phyloP scores from a whole-genome alignment of 2,329 filamentous ascomycete species.

The Emergomyces africanus region DNA sequence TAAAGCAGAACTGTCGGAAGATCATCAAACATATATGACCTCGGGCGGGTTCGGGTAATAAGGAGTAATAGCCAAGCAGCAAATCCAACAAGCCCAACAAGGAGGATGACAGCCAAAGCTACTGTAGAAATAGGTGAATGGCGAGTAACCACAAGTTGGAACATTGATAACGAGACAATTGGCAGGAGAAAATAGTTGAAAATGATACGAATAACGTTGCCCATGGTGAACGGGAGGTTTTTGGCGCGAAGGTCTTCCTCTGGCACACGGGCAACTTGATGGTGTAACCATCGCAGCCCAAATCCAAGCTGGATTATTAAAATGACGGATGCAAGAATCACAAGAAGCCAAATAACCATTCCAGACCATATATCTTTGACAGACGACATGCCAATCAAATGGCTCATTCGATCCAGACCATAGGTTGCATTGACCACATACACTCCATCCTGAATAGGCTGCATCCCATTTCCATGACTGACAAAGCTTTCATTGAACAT shows the following conservation, averaged over 20 bases:
- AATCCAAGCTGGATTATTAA: constrained; percentile 67
- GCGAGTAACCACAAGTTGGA: constrained; percentile 69
- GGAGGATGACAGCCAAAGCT: constrained; percentile 59
- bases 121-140: constrained; percentile 58
- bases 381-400: constrained; percentile 67
- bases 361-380: constrained; percentile 80
- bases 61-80: constrained; percentile 67
- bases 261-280: constrained; percentile 54
- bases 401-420: constrained; percentile 65
- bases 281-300: constrained; percentile 60
- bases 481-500: constrained; percentile 92
- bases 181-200: constrained; percentile 91
- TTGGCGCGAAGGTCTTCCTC: constrained; percentile 85
- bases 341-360: constrained; percentile 82
- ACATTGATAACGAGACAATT: constrained; percentile 74
- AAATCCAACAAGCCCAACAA: constrained; percentile 60
- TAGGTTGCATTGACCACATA: constrained; percentile 68
- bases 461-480: constrained; percentile 50
- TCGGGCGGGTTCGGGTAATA: constrained; percentile 67
- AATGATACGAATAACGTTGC: constrained; percentile 69
- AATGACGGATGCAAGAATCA: constrained; percentile 56
- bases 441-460: constrained; percentile 68
- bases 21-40: constrained; percentile 85
- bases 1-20: constrained; percentile 79
- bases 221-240: constrained; percentile 75